phyloP scores from a whole-genome alignment of 805 yeast genomes.

The Lipomyces starkeyi region DNA sequence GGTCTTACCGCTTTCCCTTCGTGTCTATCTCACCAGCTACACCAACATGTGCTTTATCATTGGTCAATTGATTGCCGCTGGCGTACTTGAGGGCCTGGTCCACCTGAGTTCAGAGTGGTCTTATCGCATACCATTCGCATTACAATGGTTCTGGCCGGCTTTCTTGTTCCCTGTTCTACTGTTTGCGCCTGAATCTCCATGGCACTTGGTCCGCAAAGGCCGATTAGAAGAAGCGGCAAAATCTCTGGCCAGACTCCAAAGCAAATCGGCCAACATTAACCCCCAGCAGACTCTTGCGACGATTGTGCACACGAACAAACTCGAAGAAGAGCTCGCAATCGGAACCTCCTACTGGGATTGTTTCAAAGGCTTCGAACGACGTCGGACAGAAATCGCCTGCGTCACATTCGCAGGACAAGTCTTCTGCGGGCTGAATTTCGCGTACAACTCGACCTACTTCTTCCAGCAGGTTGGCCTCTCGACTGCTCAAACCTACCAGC shows the following conservation, averaged over 20 bases:
- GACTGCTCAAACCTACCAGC: constrained; percentile 50
- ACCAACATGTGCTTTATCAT: constrained; percentile 60
- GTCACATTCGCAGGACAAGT: constrained; percentile 49
- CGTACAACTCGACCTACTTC: constrained; percentile 53
- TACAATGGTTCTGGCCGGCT: constrained; percentile 67
- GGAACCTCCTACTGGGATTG: constrained; percentile 31
- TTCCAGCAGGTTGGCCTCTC: constrained; percentile 52
- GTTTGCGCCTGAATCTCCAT: constrained; percentile 51
- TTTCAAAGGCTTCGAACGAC: constrained; percentile 28
- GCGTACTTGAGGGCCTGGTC: constrained; percentile 53
- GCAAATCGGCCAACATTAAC: constrained; percentile 4
- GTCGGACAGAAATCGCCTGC: constrained; percentile 39
- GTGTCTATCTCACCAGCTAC: constrained; percentile 57
- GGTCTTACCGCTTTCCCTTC: constrained; percentile 58
- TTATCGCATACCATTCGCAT: constrained; percentile 60
- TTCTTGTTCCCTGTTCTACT: constrained; percentile 51
- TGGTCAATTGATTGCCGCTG: constrained; percentile 63
- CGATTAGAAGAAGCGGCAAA: constrained; percentile 17
- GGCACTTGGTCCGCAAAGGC: constrained; percentile 26
- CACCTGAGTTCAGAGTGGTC: constrained; percentile 47
- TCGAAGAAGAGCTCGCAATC: constrained; percentile 19
- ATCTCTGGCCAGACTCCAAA: constrained; percentile 11
- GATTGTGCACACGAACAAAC: constrained; percentile 24
- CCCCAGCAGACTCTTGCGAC: constrained; percentile 5
- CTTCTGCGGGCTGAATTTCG: constrained; percentile 47